Conservation (phyloP, 2,329 filamentous ascomycete species). For the Pezicula carpinea region DNA sequence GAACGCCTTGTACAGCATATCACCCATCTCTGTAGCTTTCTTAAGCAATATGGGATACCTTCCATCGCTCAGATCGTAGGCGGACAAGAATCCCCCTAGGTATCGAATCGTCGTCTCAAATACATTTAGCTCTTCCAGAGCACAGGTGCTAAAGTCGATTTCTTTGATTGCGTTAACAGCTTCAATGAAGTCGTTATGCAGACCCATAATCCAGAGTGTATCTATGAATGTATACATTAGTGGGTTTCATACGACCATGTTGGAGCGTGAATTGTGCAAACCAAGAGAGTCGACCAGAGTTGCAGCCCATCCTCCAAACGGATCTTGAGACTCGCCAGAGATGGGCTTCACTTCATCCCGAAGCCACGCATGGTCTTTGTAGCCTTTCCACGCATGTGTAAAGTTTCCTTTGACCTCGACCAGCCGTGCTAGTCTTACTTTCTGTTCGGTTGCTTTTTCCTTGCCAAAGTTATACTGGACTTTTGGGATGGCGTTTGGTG, state of each 20-base stretch:
- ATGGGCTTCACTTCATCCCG: slow-evolving; percentile 80
- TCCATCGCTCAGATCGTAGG: slow-evolving; percentile 76
- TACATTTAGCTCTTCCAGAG: slow-evolving; percentile 30
- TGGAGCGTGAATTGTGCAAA: not conserved
- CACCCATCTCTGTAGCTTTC: slow-evolving; percentile 63
- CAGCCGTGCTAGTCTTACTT: not conserved
- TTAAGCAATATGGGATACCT: slow-evolving; percentile 59
- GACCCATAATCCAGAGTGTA: slow-evolving; percentile 77
- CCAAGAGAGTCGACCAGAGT: slow-evolving; percentile 70
- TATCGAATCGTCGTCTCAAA: slow-evolving; percentile 91
- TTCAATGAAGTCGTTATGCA: slow-evolving; percentile 72
- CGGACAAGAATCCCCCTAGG: slow-evolving; percentile 74
- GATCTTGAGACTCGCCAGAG: slow-evolving; percentile 60
- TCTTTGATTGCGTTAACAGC: slow-evolving; percentile 61
- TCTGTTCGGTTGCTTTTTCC: not conserved
- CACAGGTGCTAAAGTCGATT: slow-evolving; percentile 73
- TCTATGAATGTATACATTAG: slow-evolving; percentile 36
- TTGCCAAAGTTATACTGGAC: slow-evolving; percentile 1
- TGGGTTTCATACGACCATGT: not conserved
- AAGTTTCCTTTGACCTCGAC: slow-evolving; percentile 4
- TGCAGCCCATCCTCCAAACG: slow-evolving; percentile 85
- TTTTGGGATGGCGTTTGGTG: slow-evolving; percentile 1
- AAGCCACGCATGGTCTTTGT: slow-evolving; percentile 71
- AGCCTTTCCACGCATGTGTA: slow-evolving; percentile 63
- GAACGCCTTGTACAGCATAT: slow-evolving; percentile 65